phyloP scores from a whole-genome alignment of 495 filamentous ascomycete species.

The Aspergillus hancockii region DNA sequence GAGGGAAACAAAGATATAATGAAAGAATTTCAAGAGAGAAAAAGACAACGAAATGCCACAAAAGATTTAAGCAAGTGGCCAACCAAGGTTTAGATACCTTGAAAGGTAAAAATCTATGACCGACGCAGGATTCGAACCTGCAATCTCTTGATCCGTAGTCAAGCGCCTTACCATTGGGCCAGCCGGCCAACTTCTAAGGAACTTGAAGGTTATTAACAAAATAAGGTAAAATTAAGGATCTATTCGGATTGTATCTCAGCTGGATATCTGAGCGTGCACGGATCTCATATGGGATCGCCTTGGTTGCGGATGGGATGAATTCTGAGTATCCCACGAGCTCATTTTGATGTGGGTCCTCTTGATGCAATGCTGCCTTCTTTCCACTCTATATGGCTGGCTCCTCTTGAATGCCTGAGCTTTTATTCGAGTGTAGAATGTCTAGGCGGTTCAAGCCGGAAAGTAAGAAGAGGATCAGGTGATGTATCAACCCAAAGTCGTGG shows the following conservation, averaged over 20 bases:
- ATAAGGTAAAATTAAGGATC: constrained; percentile 1
- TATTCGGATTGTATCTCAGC: no score
- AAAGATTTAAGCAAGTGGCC: background rate
- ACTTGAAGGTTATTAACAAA: background rate
- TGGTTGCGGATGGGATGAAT: no score
- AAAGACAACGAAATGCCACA: no score
- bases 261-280: no score
- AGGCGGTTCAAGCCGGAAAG: background rate
- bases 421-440: background rate
- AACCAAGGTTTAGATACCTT: no score
- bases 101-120: no score
- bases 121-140: constrained; percentile 45
- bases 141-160: constrained; percentile 70
- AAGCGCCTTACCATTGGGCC: constrained; percentile 72
- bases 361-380: background rate
- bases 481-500: background rate
- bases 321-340: no score
- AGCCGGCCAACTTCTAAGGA: constrained; percentile 38
- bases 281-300: no score
- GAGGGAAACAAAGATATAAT: background rate
- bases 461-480: background rate
- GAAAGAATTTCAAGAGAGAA: no score
- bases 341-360: background rate
- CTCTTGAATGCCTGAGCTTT: background rate
- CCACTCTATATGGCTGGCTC: background rate